Conservation (phyloP, 257 asterid genomes). For the Ocimum tenuiflorum region DNA sequence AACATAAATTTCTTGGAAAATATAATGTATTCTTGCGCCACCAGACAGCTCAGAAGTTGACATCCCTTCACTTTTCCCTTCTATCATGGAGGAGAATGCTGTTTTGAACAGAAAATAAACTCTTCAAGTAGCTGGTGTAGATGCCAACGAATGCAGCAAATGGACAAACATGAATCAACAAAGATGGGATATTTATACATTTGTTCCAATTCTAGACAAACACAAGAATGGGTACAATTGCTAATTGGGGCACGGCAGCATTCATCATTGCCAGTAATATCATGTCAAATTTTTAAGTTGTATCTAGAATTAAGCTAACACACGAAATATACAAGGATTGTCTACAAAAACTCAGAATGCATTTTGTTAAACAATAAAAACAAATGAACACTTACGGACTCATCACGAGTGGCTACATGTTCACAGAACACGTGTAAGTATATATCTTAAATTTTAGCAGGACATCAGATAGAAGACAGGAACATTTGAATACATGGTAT, state of each 20-base stretch:
- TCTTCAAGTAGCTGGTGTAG: neutral
- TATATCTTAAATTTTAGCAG: neutral
- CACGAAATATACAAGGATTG: neutral
- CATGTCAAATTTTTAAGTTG: neutral
- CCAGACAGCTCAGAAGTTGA: slow-evolving; percentile 96
- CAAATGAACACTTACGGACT: neutral
- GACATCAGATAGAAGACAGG: neutral
- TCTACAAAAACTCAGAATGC: neutral
- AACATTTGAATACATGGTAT: neutral
- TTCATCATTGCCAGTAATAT: neutral
- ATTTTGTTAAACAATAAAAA: neutral
- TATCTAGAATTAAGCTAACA: neutral
- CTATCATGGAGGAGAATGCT: slow-evolving; percentile 95
- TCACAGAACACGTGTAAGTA: neutral
- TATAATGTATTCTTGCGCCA: slow-evolving; percentile 97
- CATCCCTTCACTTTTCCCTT: slow-evolving; percentile 95
- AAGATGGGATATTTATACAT: neutral
- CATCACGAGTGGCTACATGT: neutral
- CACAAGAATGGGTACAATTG: neutral
- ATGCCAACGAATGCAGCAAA: neutral
- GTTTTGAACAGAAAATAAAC: slow-evolving; percentile 31
- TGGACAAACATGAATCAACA: neutral
- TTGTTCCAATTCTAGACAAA: neutral
- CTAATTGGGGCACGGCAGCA: slow-evolving; percentile 1
- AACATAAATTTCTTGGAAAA: slow-evolving; percentile 84